phyloP scores from a whole-genome alignment of 805 yeast genomes.

The Tetrapisispora nanseiensis region DNA sequence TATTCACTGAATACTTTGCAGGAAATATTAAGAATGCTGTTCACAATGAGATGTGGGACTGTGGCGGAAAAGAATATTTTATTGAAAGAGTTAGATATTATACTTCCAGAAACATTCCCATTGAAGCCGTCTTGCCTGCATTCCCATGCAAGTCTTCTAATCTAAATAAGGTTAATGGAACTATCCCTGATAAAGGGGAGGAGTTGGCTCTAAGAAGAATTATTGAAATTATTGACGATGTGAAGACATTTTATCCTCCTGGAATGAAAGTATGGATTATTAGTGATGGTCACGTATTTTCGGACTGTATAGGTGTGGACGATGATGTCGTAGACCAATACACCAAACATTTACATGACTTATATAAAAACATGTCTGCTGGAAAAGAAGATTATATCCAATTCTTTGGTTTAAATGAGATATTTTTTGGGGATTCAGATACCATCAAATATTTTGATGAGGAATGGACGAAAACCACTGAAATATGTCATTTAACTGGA shows the following conservation, averaged over 20 bases:
- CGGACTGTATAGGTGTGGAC: slow-evolving; percentile 55
- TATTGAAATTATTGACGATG: slow-evolving; percentile 26
- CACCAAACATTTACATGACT: slow-evolving; percentile 35
- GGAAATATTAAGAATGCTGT: slow-evolving; percentile 38
- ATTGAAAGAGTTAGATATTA: slow-evolving; percentile 36
- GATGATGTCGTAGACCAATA: slow-evolving; percentile 44
- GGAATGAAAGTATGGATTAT: slow-evolving; percentile 49
- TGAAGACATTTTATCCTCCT: slow-evolving; percentile 39
- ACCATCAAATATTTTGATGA: slow-evolving; percentile 19
- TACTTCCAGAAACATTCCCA: slow-evolving; percentile 37
- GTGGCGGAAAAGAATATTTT: slow-evolving; percentile 37
- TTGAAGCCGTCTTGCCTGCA: slow-evolving; percentile 53
- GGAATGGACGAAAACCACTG: slow-evolving; percentile 24
- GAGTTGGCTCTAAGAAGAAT: slow-evolving; percentile 34
- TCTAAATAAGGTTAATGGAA: slow-evolving; percentile 39
- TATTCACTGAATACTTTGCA: slow-evolving; percentile 38
- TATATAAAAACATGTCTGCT: slow-evolving; percentile 33
- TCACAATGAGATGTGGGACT: slow-evolving; percentile 40
- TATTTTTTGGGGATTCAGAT: slow-evolving; percentile 29
- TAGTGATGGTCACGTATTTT: slow-evolving; percentile 57
- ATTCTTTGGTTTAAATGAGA: slow-evolving; percentile 34
- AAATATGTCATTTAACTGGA: slow-evolving; percentile 32
- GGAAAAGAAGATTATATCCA: slow-evolving; percentile 29
- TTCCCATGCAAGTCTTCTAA: slow-evolving; percentile 60
- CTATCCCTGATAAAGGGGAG: slow-evolving; percentile 47